Conservation (phyloP, 306 rosid species). For the Rosa rugosa region DNA sequence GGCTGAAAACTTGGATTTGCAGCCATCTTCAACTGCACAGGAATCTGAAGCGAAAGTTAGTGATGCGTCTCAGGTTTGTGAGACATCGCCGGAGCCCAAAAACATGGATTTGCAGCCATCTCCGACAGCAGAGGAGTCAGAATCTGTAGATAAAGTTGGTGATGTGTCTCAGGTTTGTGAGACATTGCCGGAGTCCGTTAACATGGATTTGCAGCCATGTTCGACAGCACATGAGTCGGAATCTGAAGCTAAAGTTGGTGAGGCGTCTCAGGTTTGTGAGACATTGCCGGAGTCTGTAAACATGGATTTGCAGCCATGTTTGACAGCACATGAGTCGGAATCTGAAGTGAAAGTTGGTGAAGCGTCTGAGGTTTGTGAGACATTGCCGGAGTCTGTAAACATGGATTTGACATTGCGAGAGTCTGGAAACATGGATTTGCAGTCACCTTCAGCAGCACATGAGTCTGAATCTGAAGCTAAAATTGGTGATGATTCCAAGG, state of each 20-base stretch:
- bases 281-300: background rate
- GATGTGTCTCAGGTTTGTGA: conserved; percentile 10
- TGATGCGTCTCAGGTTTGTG: conserved; percentile 21
- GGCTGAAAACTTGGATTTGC: background rate
- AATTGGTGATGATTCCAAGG: conserved; percentile 19
- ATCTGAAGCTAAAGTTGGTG: background rate
- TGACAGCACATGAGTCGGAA: conserved; percentile 1
- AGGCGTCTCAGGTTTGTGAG: background rate
- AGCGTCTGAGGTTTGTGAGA: conserved; percentile 13
- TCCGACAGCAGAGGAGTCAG: background rate
- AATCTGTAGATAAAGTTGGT: conserved; percentile 9
- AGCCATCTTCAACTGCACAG: background rate
- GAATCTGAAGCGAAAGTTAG: conserved; percentile 21
- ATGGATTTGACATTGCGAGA: background rate
- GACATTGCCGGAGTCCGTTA: background rate
- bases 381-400: background rate
- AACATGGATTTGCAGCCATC: background rate
- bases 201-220: conserved; percentile 13
- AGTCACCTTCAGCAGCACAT: background rate
- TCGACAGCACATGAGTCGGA: background rate
- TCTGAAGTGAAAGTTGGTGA: conserved; percentile 23
- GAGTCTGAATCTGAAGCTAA: conserved; percentile 26
- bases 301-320: background rate
- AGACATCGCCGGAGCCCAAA: background rate
- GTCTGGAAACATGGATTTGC: background rate